These are phyloP conservation scores for Hygrophoropsis aurantiaca DNA, from an alignment of 768 basidiomycete species.

Conservation along the genomic window DNA sequence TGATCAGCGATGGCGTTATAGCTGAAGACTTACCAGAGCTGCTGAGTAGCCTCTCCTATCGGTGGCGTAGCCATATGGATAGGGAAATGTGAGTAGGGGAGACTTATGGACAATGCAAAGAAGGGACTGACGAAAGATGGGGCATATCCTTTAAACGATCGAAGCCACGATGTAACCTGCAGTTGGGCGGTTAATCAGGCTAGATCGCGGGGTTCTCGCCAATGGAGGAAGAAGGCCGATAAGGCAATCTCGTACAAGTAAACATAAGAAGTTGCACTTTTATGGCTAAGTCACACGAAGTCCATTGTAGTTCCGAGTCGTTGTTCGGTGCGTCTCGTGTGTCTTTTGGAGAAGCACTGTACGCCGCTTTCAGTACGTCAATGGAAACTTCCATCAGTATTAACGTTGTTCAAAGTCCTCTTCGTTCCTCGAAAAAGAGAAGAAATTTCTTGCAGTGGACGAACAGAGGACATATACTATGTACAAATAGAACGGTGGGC, in stretches of 20 bases:
- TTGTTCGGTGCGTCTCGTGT: slow-evolving; percentile 18
- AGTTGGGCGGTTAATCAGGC: slow-evolving; percentile 53
- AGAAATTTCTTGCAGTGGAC: slow-evolving; percentile 7
- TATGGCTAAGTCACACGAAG: slow-evolving; percentile 32
- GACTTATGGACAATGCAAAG: slow-evolving; percentile 37
- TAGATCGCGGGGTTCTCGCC: slow-evolving; percentile 56
- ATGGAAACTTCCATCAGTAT: slow-evolving; percentile 31
- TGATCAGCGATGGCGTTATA: slow-evolving; percentile 13
- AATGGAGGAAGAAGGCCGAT: slow-evolving; percentile 45
- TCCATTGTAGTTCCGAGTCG: slow-evolving; percentile 3
- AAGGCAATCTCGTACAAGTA: slow-evolving; percentile 21
- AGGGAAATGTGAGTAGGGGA: slow-evolving; percentile 28
- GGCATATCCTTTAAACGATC: slow-evolving; percentile 36
- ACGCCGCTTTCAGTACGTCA: slow-evolving; percentile 31
- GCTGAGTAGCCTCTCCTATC: slow-evolving; percentile 58
- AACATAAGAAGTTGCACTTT: slow-evolving; percentile 18
- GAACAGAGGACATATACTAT: slow-evolving; percentile 30
- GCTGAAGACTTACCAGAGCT: slow-evolving; percentile 54
- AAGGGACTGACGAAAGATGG: slow-evolving; percentile 17
- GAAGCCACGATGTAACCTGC: slow-evolving; percentile 25
- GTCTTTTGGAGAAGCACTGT: slow-evolving; percentile 24
- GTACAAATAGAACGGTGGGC: slow-evolving; percentile 26
- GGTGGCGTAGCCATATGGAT: slow-evolving; percentile 55
- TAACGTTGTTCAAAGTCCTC: slow-evolving; percentile 27
- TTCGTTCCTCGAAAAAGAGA: slow-evolving; percentile 26